Base-by-base conservation (phyloP, 164 flowering plant genomes). In the Saururus chinensis region DNA sequence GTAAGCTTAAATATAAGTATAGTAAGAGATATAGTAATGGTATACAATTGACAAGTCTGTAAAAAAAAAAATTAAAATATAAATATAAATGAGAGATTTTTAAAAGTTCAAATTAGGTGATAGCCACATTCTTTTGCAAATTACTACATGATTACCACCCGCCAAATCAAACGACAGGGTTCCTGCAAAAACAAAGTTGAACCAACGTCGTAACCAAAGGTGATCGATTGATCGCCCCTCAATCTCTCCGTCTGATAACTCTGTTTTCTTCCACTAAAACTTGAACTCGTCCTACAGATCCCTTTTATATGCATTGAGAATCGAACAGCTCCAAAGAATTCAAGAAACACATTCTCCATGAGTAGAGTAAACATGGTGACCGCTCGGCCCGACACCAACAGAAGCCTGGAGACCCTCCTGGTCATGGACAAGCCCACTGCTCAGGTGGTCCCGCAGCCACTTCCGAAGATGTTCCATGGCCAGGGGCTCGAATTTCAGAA, bases 401-500 rank as follows among this genome's bases (percentile, higher is more conserved):
- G 68, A 59, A 80, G 75, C 75, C 83, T 87, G 4, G 90, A 83
- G 75, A 82, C 61, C 57, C 69, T 85, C 19, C 26, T 87, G 48
- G 84, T 76, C 79, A 60, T 73, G 73, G 84, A 81, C 77, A 79
- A 76, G 65, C 40, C 80, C 1, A 71, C 55, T 14, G 62, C 59
- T 7, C 62, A 58, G 45, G 63, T 62, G 20, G 55, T 42, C 0
- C 63, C 22, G 12, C 21, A n/a, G 17, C 60, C 60, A 7, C 22
- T 41, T 0, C 20, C 70, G 11, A 67, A 79, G 73, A 56, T 66
- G 60, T 40, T 77, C 59, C 80, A 73, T 0, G 90, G 87, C 10
- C 75, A 74, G 9, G 95, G 95, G 0, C 84, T 87, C 5, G 90
- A 85, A 56, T 87, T 80, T 65, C 77, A 62, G 22, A 79, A 78